Conservation (phyloP, 2,329 filamentous ascomycete species). For the Fusarium floridanum region DNA sequence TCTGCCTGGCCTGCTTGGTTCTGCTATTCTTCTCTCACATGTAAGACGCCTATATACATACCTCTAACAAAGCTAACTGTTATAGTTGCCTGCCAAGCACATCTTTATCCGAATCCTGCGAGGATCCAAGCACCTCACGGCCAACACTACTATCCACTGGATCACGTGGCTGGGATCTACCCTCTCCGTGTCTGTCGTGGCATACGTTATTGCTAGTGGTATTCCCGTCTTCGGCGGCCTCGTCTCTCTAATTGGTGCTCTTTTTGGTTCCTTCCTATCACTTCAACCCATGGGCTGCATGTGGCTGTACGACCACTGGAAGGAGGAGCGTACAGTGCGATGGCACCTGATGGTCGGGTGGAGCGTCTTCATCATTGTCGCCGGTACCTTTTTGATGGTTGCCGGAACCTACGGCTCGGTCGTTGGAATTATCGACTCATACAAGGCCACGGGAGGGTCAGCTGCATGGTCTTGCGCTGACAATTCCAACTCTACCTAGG, state of each 20-base stretch:
- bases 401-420: conserved; percentile 60
- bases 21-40: conserved; percentile 37
- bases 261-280: conserved; percentile 45
- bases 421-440: conserved; percentile 49
- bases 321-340: not conserved
- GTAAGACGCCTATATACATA: conserved; percentile 13
- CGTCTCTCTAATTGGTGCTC: conserved; percentile 45
- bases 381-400: conserved; percentile 55
- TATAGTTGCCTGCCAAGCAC: conserved; percentile 9
- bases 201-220: conserved; percentile 42
- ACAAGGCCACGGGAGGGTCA: conserved; percentile 51
- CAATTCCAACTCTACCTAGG: conserved; percentile 51
- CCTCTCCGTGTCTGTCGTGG: conserved; percentile 30
- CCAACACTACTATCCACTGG: conserved; percentile 47
- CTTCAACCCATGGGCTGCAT: conserved; percentile 44
- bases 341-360: conserved; percentile 12
- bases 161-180: conserved; percentile 47
- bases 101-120: conserved; percentile 32
- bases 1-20: conserved; percentile 43
- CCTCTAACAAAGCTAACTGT: not conserved
- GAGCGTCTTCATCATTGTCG: conserved; percentile 14
- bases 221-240: conserved; percentile 38
- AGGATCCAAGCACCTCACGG: conserved; percentile 45
- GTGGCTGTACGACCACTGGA: conserved; percentile 46
- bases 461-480: conserved; percentile 57